Evolutionary conservation across 371 early-diverging fungal genomes (phyloP).

Genomic region (Mucor piriformis): DNA sequence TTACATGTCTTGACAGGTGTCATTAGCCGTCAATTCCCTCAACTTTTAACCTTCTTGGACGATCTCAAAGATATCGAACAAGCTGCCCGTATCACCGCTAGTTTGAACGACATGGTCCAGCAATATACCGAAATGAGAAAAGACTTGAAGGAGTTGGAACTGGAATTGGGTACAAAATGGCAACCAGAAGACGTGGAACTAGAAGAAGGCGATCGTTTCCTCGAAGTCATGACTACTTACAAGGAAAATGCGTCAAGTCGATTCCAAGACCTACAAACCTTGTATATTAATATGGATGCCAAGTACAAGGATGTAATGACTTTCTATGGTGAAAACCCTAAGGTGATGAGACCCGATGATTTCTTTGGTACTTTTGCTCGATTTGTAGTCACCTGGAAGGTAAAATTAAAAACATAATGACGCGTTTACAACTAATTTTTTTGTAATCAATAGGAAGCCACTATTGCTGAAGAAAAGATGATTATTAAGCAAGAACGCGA

Average conservation of each 20-base stretch:
- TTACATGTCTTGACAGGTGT: constrained; percentile 46
- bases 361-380: constrained; percentile 34
- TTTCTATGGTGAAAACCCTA: constrained; percentile 44
- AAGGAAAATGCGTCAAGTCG: constrained; percentile 23
- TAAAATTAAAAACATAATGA: not conserved
- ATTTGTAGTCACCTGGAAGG: constrained; percentile 36
- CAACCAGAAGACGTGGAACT: constrained; percentile 34
- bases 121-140: constrained; percentile 45
- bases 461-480: constrained; percentile 44
- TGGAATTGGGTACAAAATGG: constrained; percentile 37
- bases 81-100: constrained; percentile 37
- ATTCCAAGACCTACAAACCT: constrained; percentile 34
- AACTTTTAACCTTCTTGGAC: constrained; percentile 35
- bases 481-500: constrained; percentile 39
- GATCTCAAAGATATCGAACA: constrained; percentile 39
- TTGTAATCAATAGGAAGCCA: constrained; percentile 30
- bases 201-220: constrained; percentile 33
- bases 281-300: constrained; percentile 43
- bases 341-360: constrained; percentile 39
- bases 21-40: constrained; percentile 50
- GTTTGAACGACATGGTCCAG: constrained; percentile 41
- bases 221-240: constrained; percentile 27
- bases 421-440: too few relatives aligned
- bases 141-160: constrained; percentile 30
- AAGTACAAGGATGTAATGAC: constrained; percentile 41